phyloP scores from a whole-genome alignment of 768 basidiomycete genomes.

The Thelephora aurantiotincta region DNA sequence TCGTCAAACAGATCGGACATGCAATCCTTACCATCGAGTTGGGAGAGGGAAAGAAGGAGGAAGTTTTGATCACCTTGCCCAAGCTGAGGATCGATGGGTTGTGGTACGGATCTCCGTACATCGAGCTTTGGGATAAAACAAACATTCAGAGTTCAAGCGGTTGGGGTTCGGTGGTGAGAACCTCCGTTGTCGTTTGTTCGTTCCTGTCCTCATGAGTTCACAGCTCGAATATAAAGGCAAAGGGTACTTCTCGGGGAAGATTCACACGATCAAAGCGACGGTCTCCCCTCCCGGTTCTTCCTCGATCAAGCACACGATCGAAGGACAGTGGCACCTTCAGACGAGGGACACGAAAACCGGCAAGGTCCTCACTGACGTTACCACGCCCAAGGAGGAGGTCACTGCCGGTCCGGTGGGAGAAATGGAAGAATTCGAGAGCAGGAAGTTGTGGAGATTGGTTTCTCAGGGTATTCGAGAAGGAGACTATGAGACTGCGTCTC shows the following conservation, averaged over 20 bases:
- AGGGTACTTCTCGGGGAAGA: conserved; percentile 89
- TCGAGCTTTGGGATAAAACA: conserved; percentile 75
- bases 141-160: conserved; percentile 63
- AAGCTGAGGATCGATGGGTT: conserved; percentile 86
- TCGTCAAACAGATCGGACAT: conserved; percentile 93
- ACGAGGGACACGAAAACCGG: conserved; percentile 38
- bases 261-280: conserved; percentile 83
- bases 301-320: conserved; percentile 36
- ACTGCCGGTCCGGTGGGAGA: conserved; percentile 41
- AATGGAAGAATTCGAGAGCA: conserved; percentile 77
- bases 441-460: conserved; percentile 73
- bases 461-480: conserved; percentile 84
- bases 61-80: conserved; percentile 87
- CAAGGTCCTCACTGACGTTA: conserved; percentile 64
- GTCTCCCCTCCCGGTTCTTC: conserved; percentile 35
- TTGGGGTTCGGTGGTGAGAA: conserved; percentile 35
- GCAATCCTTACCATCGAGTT: conserved; percentile 63
- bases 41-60: conserved; percentile 40
- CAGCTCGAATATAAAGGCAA: conserved; percentile 89
- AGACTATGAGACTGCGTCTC: conserved; percentile 83
- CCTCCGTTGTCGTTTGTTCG: background rate
- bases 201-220: background rate
- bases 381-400: conserved; percentile 61
- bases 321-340: conserved; percentile 71
- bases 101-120: conserved; percentile 84